These are phyloP conservation scores for Puya raimondii DNA, from an alignment of 176 grass and related monocot genomes.

Conservation along the genomic window DNA sequence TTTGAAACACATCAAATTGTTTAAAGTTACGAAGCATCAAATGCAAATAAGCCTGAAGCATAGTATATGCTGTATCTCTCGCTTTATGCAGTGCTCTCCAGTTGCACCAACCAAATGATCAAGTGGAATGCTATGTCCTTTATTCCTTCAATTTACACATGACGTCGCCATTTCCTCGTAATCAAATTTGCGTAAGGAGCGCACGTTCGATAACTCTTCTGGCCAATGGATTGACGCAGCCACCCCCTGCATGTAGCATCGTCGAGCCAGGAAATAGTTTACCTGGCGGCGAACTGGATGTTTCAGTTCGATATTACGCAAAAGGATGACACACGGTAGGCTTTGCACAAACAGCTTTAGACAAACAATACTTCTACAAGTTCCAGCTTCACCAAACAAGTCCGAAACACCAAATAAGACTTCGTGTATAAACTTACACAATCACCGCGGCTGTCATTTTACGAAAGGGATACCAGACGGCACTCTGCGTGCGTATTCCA, in stretches of 20 bases:
- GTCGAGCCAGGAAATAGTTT: background rate
- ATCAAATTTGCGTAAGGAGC: too few species aligned
- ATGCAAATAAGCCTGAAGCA: too few species aligned
- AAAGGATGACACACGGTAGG: background rate
- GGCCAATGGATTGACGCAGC: background rate
- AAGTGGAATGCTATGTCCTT: too few species aligned
- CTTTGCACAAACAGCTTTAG: background rate
- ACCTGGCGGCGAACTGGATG: background rate
- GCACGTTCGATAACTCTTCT: background rate
- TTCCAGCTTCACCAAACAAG: background rate
- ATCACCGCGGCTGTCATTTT: constrained; percentile 34
- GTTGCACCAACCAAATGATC: too few species aligned
- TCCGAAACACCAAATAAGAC: constrained; percentile 3
- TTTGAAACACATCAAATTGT: too few species aligned
- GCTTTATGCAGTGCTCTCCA: too few species aligned
- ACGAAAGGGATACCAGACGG: constrained; percentile 87
- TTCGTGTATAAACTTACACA: constrained; percentile 1
- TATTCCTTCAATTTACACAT: too few species aligned
- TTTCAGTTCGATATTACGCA: background rate
- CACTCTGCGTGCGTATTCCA: constrained; percentile 56
- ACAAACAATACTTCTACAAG: background rate
- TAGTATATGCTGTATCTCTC: too few species aligned
- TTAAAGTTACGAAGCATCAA: too few species aligned
- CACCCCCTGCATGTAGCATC: background rate
- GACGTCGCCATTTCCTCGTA: too few species aligned